Evolutionary conservation across 2,329 filamentous ascomycete genomes (phyloP).

Genomic region (Fusarium continuum): DNA sequence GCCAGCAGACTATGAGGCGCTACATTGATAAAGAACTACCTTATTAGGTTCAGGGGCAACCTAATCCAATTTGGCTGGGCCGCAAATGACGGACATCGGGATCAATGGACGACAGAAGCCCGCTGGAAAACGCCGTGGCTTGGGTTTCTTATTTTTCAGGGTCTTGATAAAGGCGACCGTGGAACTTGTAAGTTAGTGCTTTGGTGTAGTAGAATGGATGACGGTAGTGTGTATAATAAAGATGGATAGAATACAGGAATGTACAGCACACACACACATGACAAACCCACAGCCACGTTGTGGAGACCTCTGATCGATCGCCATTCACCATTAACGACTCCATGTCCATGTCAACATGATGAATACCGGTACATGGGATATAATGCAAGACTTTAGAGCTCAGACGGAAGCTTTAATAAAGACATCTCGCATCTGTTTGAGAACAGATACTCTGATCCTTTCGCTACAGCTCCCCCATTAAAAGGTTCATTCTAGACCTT

Average conservation of each 20-base stretch:
- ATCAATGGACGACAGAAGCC: slow-evolving; percentile 7
- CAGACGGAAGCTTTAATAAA: slow-evolving; percentile 17
- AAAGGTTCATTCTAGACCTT: slow-evolving; percentile 10
- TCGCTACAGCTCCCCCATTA: not conserved
- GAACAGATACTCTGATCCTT: slow-evolving; percentile 13
- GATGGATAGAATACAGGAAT: not conserved
- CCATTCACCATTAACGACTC: too few relatives aligned
- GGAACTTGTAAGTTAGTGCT: not conserved
- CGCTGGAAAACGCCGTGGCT: slow-evolving; percentile 20
- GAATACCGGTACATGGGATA: not conserved
- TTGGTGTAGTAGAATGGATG: not conserved
- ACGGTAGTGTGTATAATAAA: slow-evolving; percentile 8
- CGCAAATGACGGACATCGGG: slow-evolving; percentile 6
- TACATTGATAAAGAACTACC: slow-evolving; percentile 21
- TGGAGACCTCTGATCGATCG: slow-evolving; percentile 21
- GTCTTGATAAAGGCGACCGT: not conserved
- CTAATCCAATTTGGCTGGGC: slow-evolving; percentile 4
- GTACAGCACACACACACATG: not conserved
- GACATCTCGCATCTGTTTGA: slow-evolving; percentile 33
- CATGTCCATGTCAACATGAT: not conserved
- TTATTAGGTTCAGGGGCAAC: slow-evolving; percentile 32
- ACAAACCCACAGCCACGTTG: not conserved
- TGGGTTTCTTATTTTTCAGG: slow-evolving; percentile 12
- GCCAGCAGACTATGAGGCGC: slow-evolving; percentile 17
- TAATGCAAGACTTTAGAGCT: not conserved